Conservation (phyloP, 345 rosid genomes). For the Anacardium occidentale region DNA sequence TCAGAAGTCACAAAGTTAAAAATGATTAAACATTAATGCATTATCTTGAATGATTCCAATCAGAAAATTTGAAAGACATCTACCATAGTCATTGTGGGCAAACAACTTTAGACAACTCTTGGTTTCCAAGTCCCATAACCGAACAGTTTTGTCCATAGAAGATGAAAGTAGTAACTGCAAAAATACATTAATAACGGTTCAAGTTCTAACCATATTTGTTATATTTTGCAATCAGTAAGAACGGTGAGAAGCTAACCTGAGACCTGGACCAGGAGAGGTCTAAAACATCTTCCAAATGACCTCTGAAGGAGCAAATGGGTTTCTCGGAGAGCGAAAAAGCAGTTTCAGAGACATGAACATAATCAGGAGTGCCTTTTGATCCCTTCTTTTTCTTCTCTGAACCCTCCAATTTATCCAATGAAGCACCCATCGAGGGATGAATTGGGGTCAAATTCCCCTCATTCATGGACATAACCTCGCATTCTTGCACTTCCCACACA, state of each 20-base stretch:
- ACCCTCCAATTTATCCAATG: slow-evolving; percentile 39
- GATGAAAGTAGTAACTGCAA: slow-evolving; percentile 82
- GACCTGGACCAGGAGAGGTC: slow-evolving; percentile 94
- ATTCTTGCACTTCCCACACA: slow-evolving; percentile 95
- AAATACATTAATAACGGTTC: slow-evolving; percentile 3
- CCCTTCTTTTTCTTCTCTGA: slow-evolving; percentile 65
- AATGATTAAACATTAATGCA: background rate
- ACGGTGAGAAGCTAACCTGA: slow-evolving; percentile 47
- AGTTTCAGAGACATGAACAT: slow-evolving; percentile 80
- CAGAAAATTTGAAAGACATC: background rate
- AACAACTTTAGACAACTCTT: slow-evolving; percentile 76
- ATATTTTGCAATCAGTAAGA: background rate
- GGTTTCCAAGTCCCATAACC: slow-evolving; percentile 86
- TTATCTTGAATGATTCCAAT: background rate
- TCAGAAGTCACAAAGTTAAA: slow-evolving; percentile 7
- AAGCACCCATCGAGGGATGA: slow-evolving; percentile 48
- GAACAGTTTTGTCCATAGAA: slow-evolving; percentile 97
- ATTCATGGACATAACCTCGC: slow-evolving; percentile 57
- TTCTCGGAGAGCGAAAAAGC: slow-evolving; percentile 76
- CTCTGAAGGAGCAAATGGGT: slow-evolving; percentile 78
- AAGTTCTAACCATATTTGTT: background rate
- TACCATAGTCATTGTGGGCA: slow-evolving; percentile 97
- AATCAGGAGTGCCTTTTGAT: slow-evolving; percentile 65
- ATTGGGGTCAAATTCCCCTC: slow-evolving; percentile 68
- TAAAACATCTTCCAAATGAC: slow-evolving; percentile 87